Evolutionary conservation across 2,329 filamentous ascomycete genomes (phyloP).

Genomic region (Cryoendolithus antarcticus): DNA sequence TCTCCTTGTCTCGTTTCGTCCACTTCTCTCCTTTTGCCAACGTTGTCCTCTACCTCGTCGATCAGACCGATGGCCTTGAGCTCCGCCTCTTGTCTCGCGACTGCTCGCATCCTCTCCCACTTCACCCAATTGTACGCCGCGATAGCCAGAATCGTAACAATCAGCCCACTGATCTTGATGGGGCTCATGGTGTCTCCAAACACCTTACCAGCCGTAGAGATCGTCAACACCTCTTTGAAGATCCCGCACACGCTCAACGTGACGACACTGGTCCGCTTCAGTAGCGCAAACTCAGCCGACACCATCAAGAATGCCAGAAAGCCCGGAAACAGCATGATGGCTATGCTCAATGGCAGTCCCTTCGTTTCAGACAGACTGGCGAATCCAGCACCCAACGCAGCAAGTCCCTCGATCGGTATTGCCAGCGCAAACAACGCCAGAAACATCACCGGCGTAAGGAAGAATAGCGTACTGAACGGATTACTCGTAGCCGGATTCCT

Average conservation of each 20-base stretch:
- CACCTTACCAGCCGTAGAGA: conserved; percentile 71
- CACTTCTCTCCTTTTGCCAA: too few relatives aligned
- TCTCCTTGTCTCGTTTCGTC: too few relatives aligned
- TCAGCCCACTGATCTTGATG: conserved; percentile 73
- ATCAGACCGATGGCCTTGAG: too few relatives aligned
- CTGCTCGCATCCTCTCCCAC: conserved; percentile 72
- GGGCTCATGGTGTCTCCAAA: conserved; percentile 81
- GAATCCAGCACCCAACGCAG: conserved; percentile 54
- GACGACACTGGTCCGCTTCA: conserved; percentile 90
- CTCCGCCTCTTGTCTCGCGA: conserved; percentile 44
- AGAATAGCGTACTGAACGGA: conserved; percentile 94
- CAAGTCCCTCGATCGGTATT: conserved; percentile 71
- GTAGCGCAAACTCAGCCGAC: conserved; percentile 86
- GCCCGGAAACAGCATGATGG: conserved; percentile 79
- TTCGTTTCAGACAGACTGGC: conserved; percentile 51
- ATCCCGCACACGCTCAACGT: conserved; percentile 94
- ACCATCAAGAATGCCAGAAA: conserved; percentile 94
- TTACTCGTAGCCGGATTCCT: conserved; percentile 92
- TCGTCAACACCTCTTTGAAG: conserved; percentile 97
- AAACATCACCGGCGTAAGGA: conserved; percentile 97
- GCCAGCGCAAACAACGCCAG: conserved; percentile 66
- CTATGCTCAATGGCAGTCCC: conserved; percentile 52
- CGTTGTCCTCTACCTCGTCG: too few relatives aligned
- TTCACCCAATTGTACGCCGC: conserved; percentile 90
- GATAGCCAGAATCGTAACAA: conserved; percentile 84